Conservation (phyloP, 169 alveolate species). For the Hepatocystis sp. region DNA sequence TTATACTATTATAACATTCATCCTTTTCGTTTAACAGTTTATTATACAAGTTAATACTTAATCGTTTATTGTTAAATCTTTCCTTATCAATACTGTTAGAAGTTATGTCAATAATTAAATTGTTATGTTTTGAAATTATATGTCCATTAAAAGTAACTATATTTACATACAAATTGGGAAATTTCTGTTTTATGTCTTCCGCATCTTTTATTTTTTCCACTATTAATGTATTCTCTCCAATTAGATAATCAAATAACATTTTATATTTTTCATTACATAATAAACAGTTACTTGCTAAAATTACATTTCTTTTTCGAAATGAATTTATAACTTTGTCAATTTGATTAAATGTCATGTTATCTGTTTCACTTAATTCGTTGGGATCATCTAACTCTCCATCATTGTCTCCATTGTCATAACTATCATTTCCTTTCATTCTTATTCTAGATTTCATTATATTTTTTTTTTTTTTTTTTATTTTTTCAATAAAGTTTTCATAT, state of each 20-base stretch:
- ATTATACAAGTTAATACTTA: constrained; percentile 35
- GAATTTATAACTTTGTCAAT: constrained; percentile 23
- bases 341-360: not conserved
- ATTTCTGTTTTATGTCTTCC: constrained; percentile 17
- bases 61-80: constrained; percentile 7
- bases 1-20: constrained; percentile 20
- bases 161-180: constrained; percentile 37
- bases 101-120: constrained; percentile 42
- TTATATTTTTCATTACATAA: constrained; percentile 40
- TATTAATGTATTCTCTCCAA: constrained; percentile 39
- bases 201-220: constrained; percentile 41
- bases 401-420: not conserved
- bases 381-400: not conserved
- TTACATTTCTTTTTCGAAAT: constrained; percentile 35
- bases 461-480: constrained; percentile 43
- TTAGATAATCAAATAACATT: constrained; percentile 22
- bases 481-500: constrained; percentile 54
- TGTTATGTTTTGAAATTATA: constrained; percentile 33
- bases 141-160: constrained; percentile 52
- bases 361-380: not conserved
- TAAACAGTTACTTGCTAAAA: constrained; percentile 49
- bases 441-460: constrained; percentile 26
- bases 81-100: constrained; percentile 17
- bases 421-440: not conserved
- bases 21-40: constrained; percentile 29